Evolutionary conservation across 2,329 filamentous ascomycete genomes (phyloP).

Genomic region (Fusarium burgessii): DNA sequence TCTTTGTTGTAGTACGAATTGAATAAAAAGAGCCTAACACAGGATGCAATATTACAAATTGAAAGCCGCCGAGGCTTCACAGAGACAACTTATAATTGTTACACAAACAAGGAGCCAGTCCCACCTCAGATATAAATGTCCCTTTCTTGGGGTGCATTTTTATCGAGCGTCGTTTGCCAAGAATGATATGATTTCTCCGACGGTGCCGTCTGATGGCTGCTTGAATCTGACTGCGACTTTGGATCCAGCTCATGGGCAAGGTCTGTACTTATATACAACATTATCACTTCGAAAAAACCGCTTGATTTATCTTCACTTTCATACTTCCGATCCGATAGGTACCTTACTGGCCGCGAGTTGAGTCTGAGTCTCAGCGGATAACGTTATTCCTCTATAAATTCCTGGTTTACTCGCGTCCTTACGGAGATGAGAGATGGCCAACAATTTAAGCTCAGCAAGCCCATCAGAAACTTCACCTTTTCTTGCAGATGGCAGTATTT

Average conservation of each 20-base stretch:
- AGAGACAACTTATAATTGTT: background rate
- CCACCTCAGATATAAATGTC: background rate
- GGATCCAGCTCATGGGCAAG: constrained; percentile 11
- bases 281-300: background rate
- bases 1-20: background rate
- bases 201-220: constrained; percentile 17
- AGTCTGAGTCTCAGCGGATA: background rate
- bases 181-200: constrained; percentile 24
- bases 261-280: background rate
- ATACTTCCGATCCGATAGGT: too few species aligned
- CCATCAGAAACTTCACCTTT: constrained; percentile 47
- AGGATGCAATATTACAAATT: background rate
- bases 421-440: constrained; percentile 25
- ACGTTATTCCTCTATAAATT: background rate
- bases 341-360: too few species aligned
- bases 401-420: background rate
- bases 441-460: background rate
- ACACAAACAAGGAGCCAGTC: background rate
- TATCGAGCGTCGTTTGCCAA: constrained; percentile 6
- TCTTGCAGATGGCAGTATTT: constrained; percentile 28
- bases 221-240: constrained; percentile 30
- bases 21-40: background rate
- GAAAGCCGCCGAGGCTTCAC: background rate
- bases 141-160: background rate
- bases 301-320: too few species aligned